Percentiles rank a stretch among this genome's conserved stretches.
Conservation (phyloP, 83 land plant genomes). For the Diphasiastrum complanatum region DNA sequence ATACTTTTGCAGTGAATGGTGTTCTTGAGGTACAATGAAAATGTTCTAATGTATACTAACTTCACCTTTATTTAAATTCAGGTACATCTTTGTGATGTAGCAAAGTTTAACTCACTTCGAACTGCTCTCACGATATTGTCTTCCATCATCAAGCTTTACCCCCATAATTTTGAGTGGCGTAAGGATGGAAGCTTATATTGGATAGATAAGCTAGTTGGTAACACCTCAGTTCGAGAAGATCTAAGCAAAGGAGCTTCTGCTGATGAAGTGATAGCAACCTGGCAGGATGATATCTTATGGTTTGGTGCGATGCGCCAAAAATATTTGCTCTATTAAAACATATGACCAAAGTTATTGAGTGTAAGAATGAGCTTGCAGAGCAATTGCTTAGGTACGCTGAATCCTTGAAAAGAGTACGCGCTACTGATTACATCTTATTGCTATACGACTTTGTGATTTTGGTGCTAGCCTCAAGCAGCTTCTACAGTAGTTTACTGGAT, state of each 20-base stretch:
- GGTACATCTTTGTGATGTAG: not conserved
- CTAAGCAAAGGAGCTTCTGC: conserved; percentile 1
- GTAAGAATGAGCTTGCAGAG: too few species aligned
- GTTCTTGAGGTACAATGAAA: too few species aligned
- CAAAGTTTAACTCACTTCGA: not conserved
- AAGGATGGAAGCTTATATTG: conserved; percentile 5
- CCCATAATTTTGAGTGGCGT: conserved; percentile 1
- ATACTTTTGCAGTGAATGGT: too few species aligned
- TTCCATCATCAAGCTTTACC: conserved; percentile 7
- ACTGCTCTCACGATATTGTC: not conserved
- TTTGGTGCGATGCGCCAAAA: conserved; percentile 1
- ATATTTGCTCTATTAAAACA: not conserved
- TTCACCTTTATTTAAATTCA: too few species aligned
- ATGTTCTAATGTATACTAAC: too few species aligned
- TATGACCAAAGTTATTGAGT: too few species aligned
- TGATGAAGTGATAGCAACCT: conserved; percentile 3
- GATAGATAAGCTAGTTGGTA: conserved; percentile 8
- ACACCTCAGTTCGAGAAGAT: not conserved
- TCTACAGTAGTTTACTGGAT: too few species aligned
- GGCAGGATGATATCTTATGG: conserved; percentile 8
- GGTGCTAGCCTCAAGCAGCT: too few species aligned
- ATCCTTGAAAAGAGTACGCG: too few species aligned
- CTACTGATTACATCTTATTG: too few species aligned
- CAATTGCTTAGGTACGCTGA: too few species aligned
- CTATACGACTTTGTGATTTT: too few species aligned